Evolutionary conservation across 768 basidiomycete genomes (phyloP), one percentile per base, ranked within the genome.

Genomic region (Podaxis sp.): DNA sequence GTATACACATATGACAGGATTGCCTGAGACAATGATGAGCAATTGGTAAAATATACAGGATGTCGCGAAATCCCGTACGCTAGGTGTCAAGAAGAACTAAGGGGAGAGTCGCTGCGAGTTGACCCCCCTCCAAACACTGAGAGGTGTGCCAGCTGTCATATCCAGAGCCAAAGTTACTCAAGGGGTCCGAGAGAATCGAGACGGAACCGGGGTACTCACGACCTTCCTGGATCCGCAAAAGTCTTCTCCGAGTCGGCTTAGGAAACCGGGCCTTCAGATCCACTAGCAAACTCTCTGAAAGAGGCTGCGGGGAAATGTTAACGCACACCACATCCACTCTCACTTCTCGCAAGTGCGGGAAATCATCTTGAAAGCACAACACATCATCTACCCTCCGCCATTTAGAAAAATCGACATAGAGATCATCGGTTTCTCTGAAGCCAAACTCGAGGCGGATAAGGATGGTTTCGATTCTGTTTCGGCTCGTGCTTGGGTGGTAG

Each of bases 321-420:
- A 27, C 23, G n/a, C 40, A 55, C 11, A 55, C 54, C 21, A 55
- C 38, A 44, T 55, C 54, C 14, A 55, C 14, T 13, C 38, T 28
- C 14, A 55, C 54, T 11, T 55, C 38, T 21, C 16, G 35, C 14
- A 55, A 25, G 2, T 27, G 1, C 3, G 54, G 40, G 14, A 55
- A 55, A 44, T 55, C 38, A 13, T 54, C 37, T 5, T 23, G 32
- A 18, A 44, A 44, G 5, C 13, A 7, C 14, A 55, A 27, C 11
- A 55, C 54, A 5, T 55, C 21, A 28, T 56, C 55, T 11, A 56
- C 55, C 16, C 25, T n/a, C 3, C 44, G 55, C 55, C 55, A 56
- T 7, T n/a, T 18, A 3, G 55, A 46, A 2, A 56, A 16, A 32
- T 46, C 32, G n/a, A 56, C 3, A 16, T 35, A 56, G 6, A 56